phyloP scores from a whole-genome alignment of 164 flowering plant genomes.

The Akebia trifoliata region DNA sequence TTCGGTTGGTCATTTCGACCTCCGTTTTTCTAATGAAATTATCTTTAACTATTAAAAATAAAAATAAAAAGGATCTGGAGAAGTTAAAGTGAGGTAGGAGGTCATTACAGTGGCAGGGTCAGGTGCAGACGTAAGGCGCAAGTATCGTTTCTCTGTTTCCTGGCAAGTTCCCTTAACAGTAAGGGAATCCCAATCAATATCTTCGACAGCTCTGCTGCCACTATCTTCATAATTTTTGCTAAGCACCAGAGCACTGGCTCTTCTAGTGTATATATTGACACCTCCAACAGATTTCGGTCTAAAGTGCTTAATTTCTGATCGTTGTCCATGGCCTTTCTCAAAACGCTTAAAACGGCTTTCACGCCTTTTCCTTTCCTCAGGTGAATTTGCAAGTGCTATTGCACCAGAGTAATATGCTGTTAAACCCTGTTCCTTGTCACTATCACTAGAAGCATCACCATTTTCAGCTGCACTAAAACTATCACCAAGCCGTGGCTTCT shows the following conservation, averaged over 20 bases:
- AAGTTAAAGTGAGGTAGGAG: constrained; percentile 2
- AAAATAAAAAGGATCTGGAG: constrained; percentile 4
- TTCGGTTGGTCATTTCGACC: too few species aligned
- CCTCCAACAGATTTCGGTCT: constrained; percentile 45
- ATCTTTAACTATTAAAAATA: background rate
- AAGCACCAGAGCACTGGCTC: constrained; percentile 59
- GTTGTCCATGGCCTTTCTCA: constrained; percentile 59
- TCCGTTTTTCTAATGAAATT: too few species aligned
- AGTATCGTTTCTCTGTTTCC: constrained; percentile 93
- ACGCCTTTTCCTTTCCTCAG: constrained; percentile 85
- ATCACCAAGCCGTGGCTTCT: constrained; percentile 66
- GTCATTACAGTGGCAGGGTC: constrained; percentile 81
- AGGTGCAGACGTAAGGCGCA: constrained; percentile 98
- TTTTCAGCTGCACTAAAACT: constrained; percentile 36
- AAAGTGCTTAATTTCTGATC: constrained; percentile 36
- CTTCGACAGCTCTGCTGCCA: constrained; percentile 80
- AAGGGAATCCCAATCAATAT: constrained; percentile 96
- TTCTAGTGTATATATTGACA: constrained; percentile 50
- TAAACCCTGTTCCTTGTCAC: constrained; percentile 81
- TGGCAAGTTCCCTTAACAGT: constrained; percentile 96
- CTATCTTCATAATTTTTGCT: constrained; percentile 60
- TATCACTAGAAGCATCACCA: constrained; percentile 82
- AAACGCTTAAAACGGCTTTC: constrained; percentile 90
- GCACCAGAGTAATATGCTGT: constrained; percentile 70
- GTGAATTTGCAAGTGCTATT: constrained; percentile 60